Conservation (phyloP, 208 protist species). For the Plasmodiophora brassicae region DNA sequence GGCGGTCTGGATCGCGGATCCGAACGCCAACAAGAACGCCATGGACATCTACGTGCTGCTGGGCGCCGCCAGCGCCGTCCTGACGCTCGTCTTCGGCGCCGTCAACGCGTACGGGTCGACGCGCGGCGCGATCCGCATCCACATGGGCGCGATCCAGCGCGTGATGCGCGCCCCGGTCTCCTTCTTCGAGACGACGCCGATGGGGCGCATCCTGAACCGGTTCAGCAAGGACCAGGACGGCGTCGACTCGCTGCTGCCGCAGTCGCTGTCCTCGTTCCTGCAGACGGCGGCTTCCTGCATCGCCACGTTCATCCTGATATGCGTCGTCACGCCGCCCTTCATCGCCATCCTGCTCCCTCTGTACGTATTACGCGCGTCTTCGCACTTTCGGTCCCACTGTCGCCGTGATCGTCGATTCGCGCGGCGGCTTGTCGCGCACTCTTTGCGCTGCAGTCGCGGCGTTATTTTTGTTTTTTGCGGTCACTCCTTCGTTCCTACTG, state of each 20-base stretch:
- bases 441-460: too few species aligned
- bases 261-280: too few species aligned
- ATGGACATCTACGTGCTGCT: conserved; percentile 21
- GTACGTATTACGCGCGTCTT: too few species aligned
- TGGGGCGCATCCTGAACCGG: conserved; percentile 48
- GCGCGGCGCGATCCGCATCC: conserved; percentile 8
- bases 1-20: not conserved
- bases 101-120: not conserved
- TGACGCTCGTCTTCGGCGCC: not conserved
- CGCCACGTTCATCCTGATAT: too few species aligned
- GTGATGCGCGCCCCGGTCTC: conserved; percentile 38
- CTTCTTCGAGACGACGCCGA: conserved; percentile 50
- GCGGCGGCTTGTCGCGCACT: too few species aligned
- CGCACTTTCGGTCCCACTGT: too few species aligned
- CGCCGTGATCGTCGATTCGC: too few species aligned
- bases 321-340: too few species aligned
- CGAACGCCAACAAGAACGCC: not conserved
- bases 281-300: too few species aligned
- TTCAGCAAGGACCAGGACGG: conserved; percentile 21
- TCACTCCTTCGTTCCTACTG: too few species aligned
- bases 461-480: too few species aligned
- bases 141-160: not conserved
- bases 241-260: conserved; percentile 34
- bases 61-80: not conserved
- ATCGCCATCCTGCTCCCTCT: too few species aligned